Base-by-base conservation (phyloP, 106 monocot species). In the Dendrobium huoshanense region DNA sequence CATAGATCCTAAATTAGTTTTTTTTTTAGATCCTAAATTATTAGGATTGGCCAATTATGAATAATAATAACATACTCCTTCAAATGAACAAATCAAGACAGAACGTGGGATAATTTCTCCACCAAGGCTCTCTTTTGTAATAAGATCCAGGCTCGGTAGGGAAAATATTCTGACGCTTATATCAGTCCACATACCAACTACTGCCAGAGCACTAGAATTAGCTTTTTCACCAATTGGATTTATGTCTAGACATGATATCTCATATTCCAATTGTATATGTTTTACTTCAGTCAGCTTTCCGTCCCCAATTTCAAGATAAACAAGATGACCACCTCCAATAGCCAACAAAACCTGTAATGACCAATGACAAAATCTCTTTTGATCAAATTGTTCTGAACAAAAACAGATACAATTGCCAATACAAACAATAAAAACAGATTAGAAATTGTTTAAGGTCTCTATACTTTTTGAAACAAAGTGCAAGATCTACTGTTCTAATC, bases 121-220 rank as follows among this genome's bases (percentile, higher is more conserved):
- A 80, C 98, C 98, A 79, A 99, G 81, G 80, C 75, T 84, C 81
- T 95, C 98, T 77, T 89, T 95, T 54, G 84, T 90, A 76, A 93
- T 79, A 48, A 90, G 82, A 59, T 99, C 91, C 78, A 99, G 74
- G 41, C 80, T 68, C 13, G 98, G 98, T 44, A 99, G 91, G 75
- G 93, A 91, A 84, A 88, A 91, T 77, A 99, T 88, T 79, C 92
- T 92, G 27, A 95, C 95, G 82, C 95, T 95, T 75, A 99, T 95
- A 80, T 99, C 98, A 55, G 98, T 99, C 98, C 98, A 99, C 98
- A 99, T 99, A 61, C 98, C 98, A 79, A 99, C 93, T 40, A 90
- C 98, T 13, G 92, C 98, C 64, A 95, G 54, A 22, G 80, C 67
- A 77, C 98, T 99, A 77, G 77, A 86, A 65, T 72, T 84, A 29